A percentile compares a stretch with the other conserved stretches of the same genome.
Conservation (phyloP, 345 rosid genomes). For the Nephelium lappaceum region DNA sequence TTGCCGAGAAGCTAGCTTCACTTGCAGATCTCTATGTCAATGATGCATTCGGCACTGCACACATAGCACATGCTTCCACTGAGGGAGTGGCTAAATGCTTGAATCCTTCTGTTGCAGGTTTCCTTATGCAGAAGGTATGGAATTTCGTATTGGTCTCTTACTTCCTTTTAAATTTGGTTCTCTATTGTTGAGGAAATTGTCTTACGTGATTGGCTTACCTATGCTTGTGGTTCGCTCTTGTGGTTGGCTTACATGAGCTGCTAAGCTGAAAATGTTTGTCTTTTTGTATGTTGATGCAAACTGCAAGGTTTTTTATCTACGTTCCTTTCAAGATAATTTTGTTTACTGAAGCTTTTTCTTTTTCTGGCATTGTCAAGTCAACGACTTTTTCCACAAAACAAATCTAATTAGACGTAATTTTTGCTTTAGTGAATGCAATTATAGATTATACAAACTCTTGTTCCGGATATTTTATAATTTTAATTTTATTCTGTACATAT, state of each 20-base stretch:
- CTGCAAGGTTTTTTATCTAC: conserved; percentile 64
- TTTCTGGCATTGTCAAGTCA: background rate
- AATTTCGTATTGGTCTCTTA: background rate
- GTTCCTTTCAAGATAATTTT: conserved; percentile 5
- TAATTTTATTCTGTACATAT: background rate
- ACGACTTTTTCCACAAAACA: background rate
- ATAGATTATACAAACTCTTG: background rate
- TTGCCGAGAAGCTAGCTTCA: conserved; percentile 90
- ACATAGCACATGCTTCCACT: conserved; percentile 93
- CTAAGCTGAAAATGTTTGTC: no score
- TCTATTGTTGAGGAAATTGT: background rate
- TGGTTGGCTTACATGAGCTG: no score
- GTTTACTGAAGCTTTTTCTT: background rate
- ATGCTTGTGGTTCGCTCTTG: background rate
- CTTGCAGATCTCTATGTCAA: conserved; percentile 84
- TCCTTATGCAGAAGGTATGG: conserved; percentile 88
- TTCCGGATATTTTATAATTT: background rate
- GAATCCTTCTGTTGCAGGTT: conserved; percentile 95
- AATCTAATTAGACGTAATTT: background rate
- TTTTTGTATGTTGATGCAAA: no score
- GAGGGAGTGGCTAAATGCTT: conserved; percentile 86
- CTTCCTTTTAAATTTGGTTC: background rate
- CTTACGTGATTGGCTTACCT: background rate
- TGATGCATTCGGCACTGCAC: conserved; percentile 95
- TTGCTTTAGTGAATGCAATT: no score